These are phyloP conservation scores for Echinochloa phyllopogon DNA, from an alignment of 176 grass and related monocot genomes.

Conservation along the genomic window DNA sequence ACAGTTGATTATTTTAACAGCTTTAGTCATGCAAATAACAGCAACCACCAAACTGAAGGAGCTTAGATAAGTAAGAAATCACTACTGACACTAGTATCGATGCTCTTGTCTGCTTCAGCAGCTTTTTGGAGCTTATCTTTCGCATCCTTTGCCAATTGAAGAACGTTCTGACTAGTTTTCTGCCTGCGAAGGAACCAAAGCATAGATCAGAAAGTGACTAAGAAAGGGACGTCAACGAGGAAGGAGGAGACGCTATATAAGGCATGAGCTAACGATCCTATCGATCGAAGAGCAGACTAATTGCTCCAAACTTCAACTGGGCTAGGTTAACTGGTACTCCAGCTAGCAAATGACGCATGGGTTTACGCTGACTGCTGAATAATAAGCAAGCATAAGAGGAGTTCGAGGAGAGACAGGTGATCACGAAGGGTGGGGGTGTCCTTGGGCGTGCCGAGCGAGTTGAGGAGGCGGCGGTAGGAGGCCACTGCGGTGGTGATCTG, in stretches of 20 bases:
- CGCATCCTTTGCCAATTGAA: constrained; percentile 78
- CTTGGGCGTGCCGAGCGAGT: constrained; percentile 87
- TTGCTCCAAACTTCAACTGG: constrained; percentile 5
- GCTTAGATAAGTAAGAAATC: constrained; percentile 1
- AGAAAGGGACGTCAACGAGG: constrained; percentile 27
- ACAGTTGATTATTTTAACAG: not conserved
- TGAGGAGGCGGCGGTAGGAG: constrained; percentile 94
- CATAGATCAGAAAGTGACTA: not conserved
- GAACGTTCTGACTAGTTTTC: constrained; percentile 71
- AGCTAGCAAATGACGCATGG: not conserved
- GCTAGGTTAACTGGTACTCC: not conserved
- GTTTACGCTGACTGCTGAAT: constrained; percentile 11
- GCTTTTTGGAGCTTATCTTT: constrained; percentile 79
- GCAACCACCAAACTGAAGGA: constrained; percentile 14
- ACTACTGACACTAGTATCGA: constrained; percentile 70
- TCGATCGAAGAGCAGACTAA: constrained; percentile 13
- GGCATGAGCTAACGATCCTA: constrained; percentile 20
- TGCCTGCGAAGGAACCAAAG: constrained; percentile 56
- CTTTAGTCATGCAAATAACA: not conserved
- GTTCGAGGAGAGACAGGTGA: constrained; percentile 59
- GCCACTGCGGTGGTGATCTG: constrained; percentile 84
- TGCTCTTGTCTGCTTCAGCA: constrained; percentile 64
- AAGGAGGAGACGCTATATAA: not conserved
- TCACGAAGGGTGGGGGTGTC: constrained; percentile 79
- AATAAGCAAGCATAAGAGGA: constrained; percentile 18